phyloP scores from a whole-genome alignment of 2,329 filamentous ascomycete species.

The Aspergillus alliaceus region DNA sequence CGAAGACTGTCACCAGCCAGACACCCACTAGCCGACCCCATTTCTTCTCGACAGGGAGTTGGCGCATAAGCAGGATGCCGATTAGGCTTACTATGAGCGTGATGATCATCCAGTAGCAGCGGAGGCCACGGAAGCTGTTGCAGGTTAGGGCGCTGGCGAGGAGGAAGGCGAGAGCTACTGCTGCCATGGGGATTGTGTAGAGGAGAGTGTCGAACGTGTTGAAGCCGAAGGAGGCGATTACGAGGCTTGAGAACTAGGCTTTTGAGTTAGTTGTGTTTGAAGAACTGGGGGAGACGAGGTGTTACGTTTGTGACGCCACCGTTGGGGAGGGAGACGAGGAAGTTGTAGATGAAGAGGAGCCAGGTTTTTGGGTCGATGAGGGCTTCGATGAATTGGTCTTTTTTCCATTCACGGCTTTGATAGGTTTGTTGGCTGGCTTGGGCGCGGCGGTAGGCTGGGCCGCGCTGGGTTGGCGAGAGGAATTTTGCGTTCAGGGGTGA shows the following conservation, averaged over 20 bases:
- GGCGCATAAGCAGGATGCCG: constrained; percentile 28
- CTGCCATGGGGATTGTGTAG: constrained; percentile 11
- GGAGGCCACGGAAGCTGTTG: constrained; percentile 5
- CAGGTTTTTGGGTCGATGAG: constrained; percentile 35
- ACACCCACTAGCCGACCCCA: constrained; percentile 27
- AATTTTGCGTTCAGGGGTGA: constrained; percentile 11
- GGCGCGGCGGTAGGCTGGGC: constrained; percentile 6
- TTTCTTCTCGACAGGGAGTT: constrained; percentile 16
- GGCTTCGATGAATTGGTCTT: constrained; percentile 32
- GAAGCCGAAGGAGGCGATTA: constrained; percentile 19
- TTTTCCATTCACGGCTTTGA: constrained; percentile 9
- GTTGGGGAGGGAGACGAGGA: constrained; percentile 28
- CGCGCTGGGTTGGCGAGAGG: constrained; percentile 8
- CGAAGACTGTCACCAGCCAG: constrained; percentile 27
- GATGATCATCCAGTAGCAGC: constrained; percentile 9
- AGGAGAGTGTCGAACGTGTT: constrained; percentile 19
- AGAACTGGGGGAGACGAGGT: no score
- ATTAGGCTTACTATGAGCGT: constrained; percentile 9
- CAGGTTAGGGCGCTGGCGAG: constrained; percentile 4
- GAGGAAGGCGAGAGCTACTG: constrained; percentile 10
- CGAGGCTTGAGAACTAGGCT: constrained; percentile 18
- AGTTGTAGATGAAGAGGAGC: constrained; percentile 27
- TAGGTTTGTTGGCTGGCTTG: constrained; percentile 2
- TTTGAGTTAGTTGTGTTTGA: no score
- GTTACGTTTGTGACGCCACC: constrained; percentile 26